These are phyloP conservation scores for Tuber microsphaerosporum DNA, from an alignment of 495 filamentous ascomycete species.

Conservation along the genomic window DNA sequence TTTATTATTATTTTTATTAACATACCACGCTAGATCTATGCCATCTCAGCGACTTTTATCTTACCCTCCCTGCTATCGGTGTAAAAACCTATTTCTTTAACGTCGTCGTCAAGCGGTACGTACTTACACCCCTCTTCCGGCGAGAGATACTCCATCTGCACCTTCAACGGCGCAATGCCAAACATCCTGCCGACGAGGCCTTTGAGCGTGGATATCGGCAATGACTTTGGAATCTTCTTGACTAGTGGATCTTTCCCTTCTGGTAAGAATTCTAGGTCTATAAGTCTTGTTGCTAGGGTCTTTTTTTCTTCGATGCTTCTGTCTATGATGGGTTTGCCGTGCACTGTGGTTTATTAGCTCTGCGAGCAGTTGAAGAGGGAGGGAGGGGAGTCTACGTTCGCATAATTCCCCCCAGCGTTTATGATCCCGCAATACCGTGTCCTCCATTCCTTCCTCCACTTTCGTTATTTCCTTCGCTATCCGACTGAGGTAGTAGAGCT, in stretches of 20 bases:
- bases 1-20: background rate
- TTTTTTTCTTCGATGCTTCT: slow-evolving; percentile 51
- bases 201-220: slow-evolving; percentile 74
- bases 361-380: background rate
- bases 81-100: slow-evolving; percentile 71
- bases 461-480: slow-evolving; percentile 67
- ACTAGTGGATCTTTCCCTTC: slow-evolving; percentile 17
- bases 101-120: slow-evolving; percentile 61
- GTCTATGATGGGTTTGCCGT: slow-evolving; percentile 47
- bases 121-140: slow-evolving; percentile 55
- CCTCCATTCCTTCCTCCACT: slow-evolving; percentile 50
- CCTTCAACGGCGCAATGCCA: slow-evolving; percentile 53
- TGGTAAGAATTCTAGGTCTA: slow-evolving; percentile 21
- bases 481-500: slow-evolving; percentile 81
- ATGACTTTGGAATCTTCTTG: slow-evolving; percentile 63
- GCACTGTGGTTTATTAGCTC: slow-evolving; percentile 12
- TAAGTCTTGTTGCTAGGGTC: slow-evolving; percentile 18
- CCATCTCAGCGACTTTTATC: slow-evolving; percentile 51
- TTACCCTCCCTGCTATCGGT: slow-evolving; percentile 63
- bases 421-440: slow-evolving; percentile 53
- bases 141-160: slow-evolving; percentile 68
- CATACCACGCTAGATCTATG: background rate
- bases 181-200: slow-evolving; percentile 68
- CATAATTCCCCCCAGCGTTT: slow-evolving; percentile 67
- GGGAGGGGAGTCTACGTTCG: slow-evolving; percentile 36